Evolutionary conservation across 2,329 filamentous ascomycete species (phyloP), one percentile per base, ranked within the genome.

Genomic region (Trichoderma breve): DNA sequence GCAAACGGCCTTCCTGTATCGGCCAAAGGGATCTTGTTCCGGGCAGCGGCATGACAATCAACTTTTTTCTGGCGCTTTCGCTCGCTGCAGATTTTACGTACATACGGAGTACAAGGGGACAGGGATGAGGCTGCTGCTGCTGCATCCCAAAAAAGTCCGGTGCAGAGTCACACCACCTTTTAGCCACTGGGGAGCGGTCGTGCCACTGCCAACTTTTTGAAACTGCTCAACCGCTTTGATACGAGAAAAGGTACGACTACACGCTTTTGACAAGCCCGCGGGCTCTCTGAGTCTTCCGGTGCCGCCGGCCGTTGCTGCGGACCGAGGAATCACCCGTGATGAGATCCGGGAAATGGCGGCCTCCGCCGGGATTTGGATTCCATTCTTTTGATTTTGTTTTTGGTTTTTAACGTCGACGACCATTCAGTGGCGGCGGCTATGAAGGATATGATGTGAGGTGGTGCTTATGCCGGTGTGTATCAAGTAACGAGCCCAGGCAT

Each of bases 131-230:
- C 39, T 43, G 39, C 36, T 43, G 39, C 1, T 43, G 18, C 7
- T 43, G 39, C 28, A 51, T 4, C 21, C 43, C 18, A 18, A 28
- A 69, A 43, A 60, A 43, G n/a, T 9, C 26, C 26, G 39, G 30
- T 61, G 57, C 53, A 51, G 36, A 51, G 66, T 69, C 66, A 69
- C 66, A 69, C 66, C 66, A 69, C 66, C 66, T 28, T 28, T 60
- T 30, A 30, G 57, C 55, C 55, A 32, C 28, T 60, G 55, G 36
- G 36, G 30, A 32, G 28, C 57, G 30, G 57, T 32, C 32, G 57
- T 60, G 30, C 57, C 57, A 60, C 57, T 21, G 57, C 32, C 47
- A 53, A 61, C n/a, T 43, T 43, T 34, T 61, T 60, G 57, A 60
- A 60, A 60, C 57, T 6, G 55, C 24, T 12, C 55, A 32, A 34